phyloP scores from a whole-genome alignment of 768 basidiomycete species.

The Rubroboletus pulcherrimus region DNA sequence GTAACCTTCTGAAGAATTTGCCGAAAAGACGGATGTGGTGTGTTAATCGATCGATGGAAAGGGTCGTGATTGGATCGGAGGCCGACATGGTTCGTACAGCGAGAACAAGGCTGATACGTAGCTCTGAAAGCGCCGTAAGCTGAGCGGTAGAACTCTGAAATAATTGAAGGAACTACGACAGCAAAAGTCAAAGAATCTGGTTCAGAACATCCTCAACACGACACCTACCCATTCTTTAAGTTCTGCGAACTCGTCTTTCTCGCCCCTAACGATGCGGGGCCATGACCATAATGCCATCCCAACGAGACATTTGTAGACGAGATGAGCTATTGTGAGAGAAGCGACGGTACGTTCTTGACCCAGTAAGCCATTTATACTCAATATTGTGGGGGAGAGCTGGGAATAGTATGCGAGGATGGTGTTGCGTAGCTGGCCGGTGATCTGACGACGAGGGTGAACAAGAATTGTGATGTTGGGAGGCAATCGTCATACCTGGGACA shows the following conservation, averaged over 20 bases:
- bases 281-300: conserved; percentile 75
- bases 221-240: conserved; percentile 53
- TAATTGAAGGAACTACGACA: conserved; percentile 52
- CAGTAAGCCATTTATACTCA: conserved; percentile 34
- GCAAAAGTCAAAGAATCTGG: neutral
- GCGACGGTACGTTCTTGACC: conserved; percentile 37
- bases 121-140: conserved; percentile 49
- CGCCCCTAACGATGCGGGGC: conserved; percentile 44
- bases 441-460: conserved; percentile 9
- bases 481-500: conserved; percentile 49
- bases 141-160: conserved; percentile 59
- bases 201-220: neutral
- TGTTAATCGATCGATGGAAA: conserved; percentile 55
- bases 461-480: neutral
- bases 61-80: conserved; percentile 36
- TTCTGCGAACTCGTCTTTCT: conserved; percentile 40
- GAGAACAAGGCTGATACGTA: conserved; percentile 53
- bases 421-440: conserved; percentile 39
- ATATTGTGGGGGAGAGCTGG: conserved; percentile 38
- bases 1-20: conserved; percentile 75
- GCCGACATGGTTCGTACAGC: conserved; percentile 37
- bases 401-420: conserved; percentile 63
- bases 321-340: conserved; percentile 55
- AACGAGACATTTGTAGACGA: conserved; percentile 70
- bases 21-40: conserved; percentile 70